Evolutionary conservation across 2,329 filamentous ascomycete species (phyloP), one percentile per base, ranked within the genome.

Genomic region (Aspergillus latus): DNA sequence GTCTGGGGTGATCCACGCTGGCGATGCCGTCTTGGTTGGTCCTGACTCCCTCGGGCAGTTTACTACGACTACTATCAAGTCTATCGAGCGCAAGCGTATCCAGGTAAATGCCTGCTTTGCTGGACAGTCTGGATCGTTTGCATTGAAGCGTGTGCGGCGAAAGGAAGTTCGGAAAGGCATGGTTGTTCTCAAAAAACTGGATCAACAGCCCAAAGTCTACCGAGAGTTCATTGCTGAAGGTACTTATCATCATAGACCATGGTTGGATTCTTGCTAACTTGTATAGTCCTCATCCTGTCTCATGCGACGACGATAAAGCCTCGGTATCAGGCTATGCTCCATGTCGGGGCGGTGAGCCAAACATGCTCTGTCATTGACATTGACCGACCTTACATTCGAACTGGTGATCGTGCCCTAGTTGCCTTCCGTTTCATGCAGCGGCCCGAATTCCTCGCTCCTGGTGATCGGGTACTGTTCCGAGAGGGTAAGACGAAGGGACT

Each of bases 361-460:
- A 99, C 94, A 0, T 99, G 94, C 69, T 87, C 92, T 9, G 97
- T 99, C 69, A 96, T 99, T 67, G 94, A 97, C 68, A 94, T 99
- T 63, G 94, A 99, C 71, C 87, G 93, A n/a, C 89, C 89, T 28
- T 94, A 92, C 67, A 97, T 99, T 62, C 86, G 94, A 6, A 97
- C 93, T 0, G 94, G 94, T 8, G 94, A 97, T 72, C 83, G 93
- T n/a, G 94, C 94, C 2, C 87, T 87, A 0, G 94, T 99, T 1
- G 94, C 93, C 0, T 99, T 99, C 76, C 86, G 88, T 8, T 99
- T 99, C 69, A 88, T 97, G 3, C 94, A 97, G 73, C 81, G 93
- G 21, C 94, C 94, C 2, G 94, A 99, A 76, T 99, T 96, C 64
- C 77, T 99, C 10, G 88, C 87, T 0, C 87, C 91, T 0, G 94